Conservation (phyloP, 805 yeast species). For the Candida peoriensis region DNA sequence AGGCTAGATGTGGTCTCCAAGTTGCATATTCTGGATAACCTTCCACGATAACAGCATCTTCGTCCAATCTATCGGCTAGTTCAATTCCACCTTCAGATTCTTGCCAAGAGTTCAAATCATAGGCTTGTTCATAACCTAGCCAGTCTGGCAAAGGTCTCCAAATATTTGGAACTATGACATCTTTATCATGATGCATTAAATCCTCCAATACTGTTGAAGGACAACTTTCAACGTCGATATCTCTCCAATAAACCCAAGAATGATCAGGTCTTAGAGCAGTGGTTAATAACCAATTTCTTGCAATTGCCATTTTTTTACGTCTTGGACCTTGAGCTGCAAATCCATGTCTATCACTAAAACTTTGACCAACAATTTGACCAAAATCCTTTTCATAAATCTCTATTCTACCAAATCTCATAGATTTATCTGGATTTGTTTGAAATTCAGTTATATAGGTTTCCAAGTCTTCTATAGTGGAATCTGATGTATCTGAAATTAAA, state of each 20-base stretch:
- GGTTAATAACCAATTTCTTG: constrained; percentile 88
- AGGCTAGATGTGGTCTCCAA: constrained; percentile 96
- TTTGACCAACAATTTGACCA: constrained; percentile 90
- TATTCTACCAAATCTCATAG: constrained; percentile 73
- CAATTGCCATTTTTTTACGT: constrained; percentile 91
- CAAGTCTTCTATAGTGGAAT: constrained; percentile 74
- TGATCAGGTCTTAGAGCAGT: constrained; percentile 89
- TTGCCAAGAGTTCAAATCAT: constrained; percentile 82
- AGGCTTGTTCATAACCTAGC: constrained; percentile 81
- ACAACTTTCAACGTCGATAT: constrained; percentile 91
- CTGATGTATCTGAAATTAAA: constrained; percentile 85
- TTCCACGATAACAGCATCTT: constrained; percentile 95
- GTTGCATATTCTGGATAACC: constrained; percentile 97
- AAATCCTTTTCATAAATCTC: constrained; percentile 90
- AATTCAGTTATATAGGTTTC: constrained; percentile 50
- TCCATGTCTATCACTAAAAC: constrained; percentile 90
- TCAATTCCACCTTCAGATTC: constrained; percentile 79
- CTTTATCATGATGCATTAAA: constrained; percentile 85
- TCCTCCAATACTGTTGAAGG: constrained; percentile 86
- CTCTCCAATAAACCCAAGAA: constrained; percentile 96
- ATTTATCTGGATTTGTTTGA: constrained; percentile 59
- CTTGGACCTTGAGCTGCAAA: constrained; percentile 95
- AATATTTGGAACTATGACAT: constrained; percentile 91
- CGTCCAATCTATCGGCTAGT: constrained; percentile 72
- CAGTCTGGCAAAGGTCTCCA: constrained; percentile 89